Percentiles rank a stretch among this genome's conserved stretches.
Conservation (phyloP, 2,329 filamentous ascomycete genomes). For the Aspergillus phoenicis region DNA sequence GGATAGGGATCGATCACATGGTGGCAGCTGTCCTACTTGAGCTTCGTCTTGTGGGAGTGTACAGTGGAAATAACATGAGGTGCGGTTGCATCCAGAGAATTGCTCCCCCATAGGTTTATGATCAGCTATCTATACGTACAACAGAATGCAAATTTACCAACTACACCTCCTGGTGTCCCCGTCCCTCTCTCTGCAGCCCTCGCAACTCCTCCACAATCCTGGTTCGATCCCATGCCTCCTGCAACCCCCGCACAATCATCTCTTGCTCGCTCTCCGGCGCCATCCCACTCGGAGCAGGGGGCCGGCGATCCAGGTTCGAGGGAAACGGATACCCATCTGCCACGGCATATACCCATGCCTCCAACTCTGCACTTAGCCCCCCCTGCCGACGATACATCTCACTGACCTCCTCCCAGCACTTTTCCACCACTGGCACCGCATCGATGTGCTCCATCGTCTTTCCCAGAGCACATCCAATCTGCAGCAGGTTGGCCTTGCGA, state of each 20-base stretch:
- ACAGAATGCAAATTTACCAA: too few species aligned
- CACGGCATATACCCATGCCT: slow-evolving; percentile 54
- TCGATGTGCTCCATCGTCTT: slow-evolving; percentile 67
- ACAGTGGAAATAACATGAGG: too few species aligned
- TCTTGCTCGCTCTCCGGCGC: slow-evolving; percentile 63
- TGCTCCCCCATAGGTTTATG: background rate
- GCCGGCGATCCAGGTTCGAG: slow-evolving; percentile 61
- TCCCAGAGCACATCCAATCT: slow-evolving; percentile 64
- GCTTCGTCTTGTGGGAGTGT: too few species aligned
- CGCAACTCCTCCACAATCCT: slow-evolving; percentile 47
- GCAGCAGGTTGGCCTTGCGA: slow-evolving; percentile 63
- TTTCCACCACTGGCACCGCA: slow-evolving; percentile 52
- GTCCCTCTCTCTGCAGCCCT: slow-evolving; percentile 29
- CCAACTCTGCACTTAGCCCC: slow-evolving; percentile 44
- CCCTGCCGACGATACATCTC: slow-evolving; percentile 48
- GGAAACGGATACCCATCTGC: slow-evolving; percentile 65
- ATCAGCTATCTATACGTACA: too few species aligned
- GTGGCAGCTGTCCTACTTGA: too few species aligned
- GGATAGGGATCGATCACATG: too few species aligned
- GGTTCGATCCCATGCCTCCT: slow-evolving; percentile 43
- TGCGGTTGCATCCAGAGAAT: too few species aligned
- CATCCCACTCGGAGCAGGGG: slow-evolving; percentile 60
- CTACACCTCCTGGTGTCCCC: background rate
- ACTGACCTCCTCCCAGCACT: slow-evolving; percentile 58
- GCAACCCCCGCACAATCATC: slow-evolving; percentile 50